Conservation (phyloP, 2,329 filamentous ascomycete genomes). For the Colletotrichum cuscutae region DNA sequence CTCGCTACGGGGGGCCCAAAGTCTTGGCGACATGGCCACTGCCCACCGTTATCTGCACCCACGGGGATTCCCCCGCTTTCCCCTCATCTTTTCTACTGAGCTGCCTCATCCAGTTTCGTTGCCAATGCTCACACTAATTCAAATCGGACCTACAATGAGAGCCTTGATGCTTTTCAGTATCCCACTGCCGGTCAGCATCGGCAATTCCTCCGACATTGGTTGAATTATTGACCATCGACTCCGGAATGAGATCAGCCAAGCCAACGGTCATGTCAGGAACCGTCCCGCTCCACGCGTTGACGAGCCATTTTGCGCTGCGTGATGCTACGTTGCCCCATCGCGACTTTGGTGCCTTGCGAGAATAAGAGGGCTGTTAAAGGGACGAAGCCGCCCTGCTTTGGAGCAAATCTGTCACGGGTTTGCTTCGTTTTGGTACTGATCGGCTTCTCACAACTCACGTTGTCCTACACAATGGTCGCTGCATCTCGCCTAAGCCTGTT, state of each 20-base stretch:
- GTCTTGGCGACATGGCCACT: conserved; percentile 23
- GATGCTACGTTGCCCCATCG: not conserved
- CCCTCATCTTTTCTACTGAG: conserved; percentile 28
- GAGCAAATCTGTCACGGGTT: not conserved
- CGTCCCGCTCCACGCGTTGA: not conserved
- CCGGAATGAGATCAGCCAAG: conserved; percentile 31
- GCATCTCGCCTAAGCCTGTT: conserved; percentile 22
- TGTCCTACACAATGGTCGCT: conserved; percentile 10
- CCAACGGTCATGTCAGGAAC: conserved; percentile 7
- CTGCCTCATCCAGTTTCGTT: conserved; percentile 36
- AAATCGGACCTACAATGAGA: not conserved
- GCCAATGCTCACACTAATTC: conserved; percentile 29
- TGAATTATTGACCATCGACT: not conserved
- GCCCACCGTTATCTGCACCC: conserved; percentile 27
- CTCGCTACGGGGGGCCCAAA: conserved; percentile 2
- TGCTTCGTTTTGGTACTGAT: not conserved
- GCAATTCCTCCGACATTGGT: not conserved
- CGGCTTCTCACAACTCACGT: not conserved
- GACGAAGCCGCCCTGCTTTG: not conserved
- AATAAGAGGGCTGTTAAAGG: not conserved
- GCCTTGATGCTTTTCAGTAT: not conserved
- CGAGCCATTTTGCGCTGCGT: not conserved
- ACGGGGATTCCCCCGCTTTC: conserved; percentile 29
- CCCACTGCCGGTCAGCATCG: conserved; percentile 1
- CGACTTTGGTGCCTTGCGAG: not conserved